Evolutionary conservation across 2,329 filamentous ascomycete species (phyloP).

Genomic region (Phaeophleospora eucalypticola): DNA sequence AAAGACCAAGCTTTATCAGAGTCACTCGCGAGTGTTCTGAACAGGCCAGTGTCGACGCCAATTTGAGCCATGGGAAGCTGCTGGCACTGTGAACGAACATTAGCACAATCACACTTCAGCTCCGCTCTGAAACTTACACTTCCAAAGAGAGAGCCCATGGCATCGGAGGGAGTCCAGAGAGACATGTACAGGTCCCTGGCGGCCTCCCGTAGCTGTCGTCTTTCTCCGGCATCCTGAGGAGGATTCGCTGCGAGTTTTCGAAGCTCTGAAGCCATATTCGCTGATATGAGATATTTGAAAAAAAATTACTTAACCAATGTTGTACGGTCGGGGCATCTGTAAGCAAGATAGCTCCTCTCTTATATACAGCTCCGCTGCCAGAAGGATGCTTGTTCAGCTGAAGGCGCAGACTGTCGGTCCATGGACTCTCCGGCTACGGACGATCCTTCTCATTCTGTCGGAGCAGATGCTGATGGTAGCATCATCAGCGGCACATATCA

Average conservation of each 20-base stretch:
- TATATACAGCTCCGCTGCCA: too few species aligned
- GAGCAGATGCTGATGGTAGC: too few species aligned
- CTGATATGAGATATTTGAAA: too few species aligned
- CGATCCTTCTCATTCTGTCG: too few species aligned
- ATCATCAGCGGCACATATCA: too few species aligned
- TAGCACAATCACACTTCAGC: background rate
- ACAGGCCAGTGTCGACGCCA: conserved; percentile 10
- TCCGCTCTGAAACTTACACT: background rate
- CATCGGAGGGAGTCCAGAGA: conserved; percentile 5
- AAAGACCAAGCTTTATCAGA: background rate
- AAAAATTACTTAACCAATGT: too few species aligned
- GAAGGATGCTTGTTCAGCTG: too few species aligned
- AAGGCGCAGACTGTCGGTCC: too few species aligned
- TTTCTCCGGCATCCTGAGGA: conserved; percentile 1
- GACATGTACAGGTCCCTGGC: background rate
- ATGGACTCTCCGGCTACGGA: too few species aligned
- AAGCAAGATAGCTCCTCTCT: too few species aligned
- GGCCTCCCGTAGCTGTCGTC: conserved; percentile 6
- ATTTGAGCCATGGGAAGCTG: conserved; percentile 10
- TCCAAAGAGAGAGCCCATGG: conserved; percentile 2
- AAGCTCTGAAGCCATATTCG: conserved; percentile 6
- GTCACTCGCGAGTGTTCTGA: conserved; percentile 5
- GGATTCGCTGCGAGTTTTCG: conserved; percentile 1
- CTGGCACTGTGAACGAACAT: background rate
- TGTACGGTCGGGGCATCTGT: too few species aligned